Evolutionary conservation across 352 stramenopile species (phyloP).

Genomic region (Aphanomyces stellatus): DNA sequence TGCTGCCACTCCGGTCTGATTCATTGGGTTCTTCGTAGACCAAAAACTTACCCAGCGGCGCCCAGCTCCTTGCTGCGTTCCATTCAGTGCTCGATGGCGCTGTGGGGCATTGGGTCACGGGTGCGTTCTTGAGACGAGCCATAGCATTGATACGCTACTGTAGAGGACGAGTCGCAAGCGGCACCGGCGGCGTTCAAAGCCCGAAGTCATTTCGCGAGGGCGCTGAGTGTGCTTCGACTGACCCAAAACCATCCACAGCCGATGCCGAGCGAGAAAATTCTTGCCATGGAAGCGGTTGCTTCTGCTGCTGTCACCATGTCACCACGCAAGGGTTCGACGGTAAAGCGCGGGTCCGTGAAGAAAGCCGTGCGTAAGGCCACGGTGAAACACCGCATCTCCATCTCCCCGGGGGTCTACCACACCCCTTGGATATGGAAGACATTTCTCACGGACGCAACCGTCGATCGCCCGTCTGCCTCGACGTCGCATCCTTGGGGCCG

Average conservation of each 20-base stretch:
- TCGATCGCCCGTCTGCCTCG: not conserved
- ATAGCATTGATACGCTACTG: too few relatives aligned
- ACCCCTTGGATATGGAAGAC: conserved; percentile 18
- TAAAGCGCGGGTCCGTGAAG: too few relatives aligned
- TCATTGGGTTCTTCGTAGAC: conserved; percentile 28
- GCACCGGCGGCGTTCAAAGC: too few relatives aligned
- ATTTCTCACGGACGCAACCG: conserved; percentile 6
- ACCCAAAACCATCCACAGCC: not conserved
- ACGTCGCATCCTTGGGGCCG: conserved; percentile 19
- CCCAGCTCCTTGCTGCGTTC: conserved; percentile 26
- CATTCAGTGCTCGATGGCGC: not conserved
- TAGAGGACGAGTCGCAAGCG: too few relatives aligned
- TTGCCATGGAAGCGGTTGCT: too few relatives aligned
- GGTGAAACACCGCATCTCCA: not conserved
- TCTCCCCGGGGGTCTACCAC: conserved; percentile 17
- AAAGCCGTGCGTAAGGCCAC: too few relatives aligned
- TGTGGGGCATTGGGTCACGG: not conserved
- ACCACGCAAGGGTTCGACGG: too few relatives aligned
- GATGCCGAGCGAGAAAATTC: too few relatives aligned
- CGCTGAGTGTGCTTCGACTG: not conserved
- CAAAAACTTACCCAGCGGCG: conserved; percentile 39
- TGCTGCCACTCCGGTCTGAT: not conserved
- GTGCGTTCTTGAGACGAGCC: not conserved
- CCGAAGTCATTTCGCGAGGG: not conserved
- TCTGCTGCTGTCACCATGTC: too few relatives aligned